These are phyloP conservation scores for Puccinia brachypodii DNA, from an alignment of 1,284 basidiomycete species.

Conservation along the genomic window DNA sequence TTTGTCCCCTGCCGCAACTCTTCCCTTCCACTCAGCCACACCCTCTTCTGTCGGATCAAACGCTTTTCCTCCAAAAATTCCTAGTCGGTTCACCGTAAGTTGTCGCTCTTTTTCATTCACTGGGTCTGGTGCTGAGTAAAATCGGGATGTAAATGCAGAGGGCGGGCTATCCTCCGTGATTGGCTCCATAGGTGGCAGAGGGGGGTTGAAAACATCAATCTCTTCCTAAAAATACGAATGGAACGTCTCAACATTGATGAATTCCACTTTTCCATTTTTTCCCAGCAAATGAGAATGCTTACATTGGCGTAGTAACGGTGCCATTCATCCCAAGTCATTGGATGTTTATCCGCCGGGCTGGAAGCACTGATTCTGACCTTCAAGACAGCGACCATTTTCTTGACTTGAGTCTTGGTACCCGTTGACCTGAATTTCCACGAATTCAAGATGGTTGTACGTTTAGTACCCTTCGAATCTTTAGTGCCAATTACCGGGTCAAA, in stretches of 20 bases:
- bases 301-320: constrained; percentile 51
- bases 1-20: constrained; percentile 22
- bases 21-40: not conserved
- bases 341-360: constrained; percentile 51
- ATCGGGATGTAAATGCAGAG: constrained; percentile 49
- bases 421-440: constrained; percentile 32
- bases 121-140: constrained; percentile 50
- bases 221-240: constrained; percentile 3
- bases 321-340: constrained; percentile 53
- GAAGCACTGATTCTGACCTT: constrained; percentile 50
- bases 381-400: constrained; percentile 36
- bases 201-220: constrained; percentile 44
- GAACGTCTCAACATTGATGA: not conserved
- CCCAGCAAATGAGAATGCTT: constrained; percentile 1
- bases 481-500: not conserved
- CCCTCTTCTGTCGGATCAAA: constrained; percentile 32
- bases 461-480: not conserved
- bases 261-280: not conserved
- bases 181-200: constrained; percentile 31
- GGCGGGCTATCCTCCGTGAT: constrained; percentile 2
- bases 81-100: constrained; percentile 52
- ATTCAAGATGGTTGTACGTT: not conserved
- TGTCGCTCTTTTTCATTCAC: constrained; percentile 51
- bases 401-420: constrained; percentile 20
- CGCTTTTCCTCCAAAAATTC: constrained; percentile 50